Base-by-base conservation (phyloP, 208 protist species). In the Phytomonas serpens region DNA sequence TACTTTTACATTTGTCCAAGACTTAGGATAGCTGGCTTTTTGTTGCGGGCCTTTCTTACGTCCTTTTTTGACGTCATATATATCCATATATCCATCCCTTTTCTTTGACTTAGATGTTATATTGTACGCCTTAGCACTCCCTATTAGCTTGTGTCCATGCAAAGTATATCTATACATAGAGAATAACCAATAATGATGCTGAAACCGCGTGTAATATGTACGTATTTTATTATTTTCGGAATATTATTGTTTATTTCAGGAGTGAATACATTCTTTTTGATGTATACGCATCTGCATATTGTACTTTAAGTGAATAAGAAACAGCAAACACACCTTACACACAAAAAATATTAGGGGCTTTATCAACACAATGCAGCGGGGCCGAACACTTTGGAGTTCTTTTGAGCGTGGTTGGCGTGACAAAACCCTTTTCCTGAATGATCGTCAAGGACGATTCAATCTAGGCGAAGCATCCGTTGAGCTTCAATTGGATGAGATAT, bases 371-470 rank as follows among this genome's bases (percentile, higher is more conserved):
- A 62, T 51, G 34, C 63, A 38, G 34, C 63, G 34, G 34, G 13
- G 4, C 38, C 63, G 37, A 67, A 62, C 19, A 19, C 63, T 64
- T 66, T 36, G 42, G 23, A 70, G 13, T 72, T 82, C 77, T 34
- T 82, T 89, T 73, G 88, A 87, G 74, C 72, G 81, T 29, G 76
- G 66, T 30, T 94, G 82, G 85, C 76, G 76, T 34, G 73, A 78
- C 69, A 87, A 87, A 64, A 73, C 76, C 10, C 62, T 89, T 37
- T 80, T 84, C 61, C 80, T 84, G 11, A 27, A 75, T 63, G 91
- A 96, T 66, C 84, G 79, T 29, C 81, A 84, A 31, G 91, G 91
- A 16, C 86, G 88, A 36, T 96, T 96, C 57, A 96, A 93, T 68
- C 68, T 93, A 1, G 86, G 88, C 29, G 88, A 93, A 71, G 91